These are phyloP conservation scores for Ascoidea tarda DNA, from an alignment of 805 yeast genomes.

Conservation along the genomic window DNA sequence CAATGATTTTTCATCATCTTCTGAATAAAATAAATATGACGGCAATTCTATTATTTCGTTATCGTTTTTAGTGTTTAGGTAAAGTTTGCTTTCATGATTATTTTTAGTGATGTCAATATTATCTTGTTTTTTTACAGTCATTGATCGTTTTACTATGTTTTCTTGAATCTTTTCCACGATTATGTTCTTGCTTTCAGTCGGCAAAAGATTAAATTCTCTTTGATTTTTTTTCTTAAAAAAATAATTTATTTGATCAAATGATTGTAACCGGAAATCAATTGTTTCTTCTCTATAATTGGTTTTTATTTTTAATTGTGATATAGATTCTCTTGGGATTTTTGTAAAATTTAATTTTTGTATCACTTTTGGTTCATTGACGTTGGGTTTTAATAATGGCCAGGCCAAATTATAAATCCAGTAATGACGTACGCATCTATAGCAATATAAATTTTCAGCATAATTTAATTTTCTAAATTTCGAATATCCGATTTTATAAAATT, in stretches of 20 bases:
- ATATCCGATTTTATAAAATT: slow-evolving; percentile 1
- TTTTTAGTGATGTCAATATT: too few relatives aligned
- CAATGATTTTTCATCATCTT: background rate
- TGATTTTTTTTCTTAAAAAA: too few relatives aligned
- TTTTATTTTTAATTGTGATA: too few relatives aligned
- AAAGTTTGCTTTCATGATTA: background rate
- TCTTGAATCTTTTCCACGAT: background rate
- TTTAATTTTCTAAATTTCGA: background rate
- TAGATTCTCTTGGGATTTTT: slow-evolving; percentile 1
- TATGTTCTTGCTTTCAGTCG: background rate
- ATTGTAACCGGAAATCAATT: too few relatives aligned
- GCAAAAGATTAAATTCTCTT: background rate
- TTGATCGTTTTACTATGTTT: background rate
- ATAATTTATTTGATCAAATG: too few relatives aligned
- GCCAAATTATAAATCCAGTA: slow-evolving; percentile 12
- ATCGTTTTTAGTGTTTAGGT: background rate
- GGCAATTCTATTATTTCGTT: background rate
- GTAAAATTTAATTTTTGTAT: slow-evolving; percentile 7
- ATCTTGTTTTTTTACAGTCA: background rate
- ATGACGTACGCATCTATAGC: slow-evolving; percentile 17
- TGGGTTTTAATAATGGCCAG: slow-evolving; percentile 15
- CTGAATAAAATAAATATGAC: background rate
- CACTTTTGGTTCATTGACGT: background rate
- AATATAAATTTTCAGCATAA: slow-evolving; percentile 9
- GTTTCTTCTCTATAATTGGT: too few relatives aligned